Base-by-base conservation (phyloP, 73 alveolate genomes). In the Paramecium sonneborni region DNA sequence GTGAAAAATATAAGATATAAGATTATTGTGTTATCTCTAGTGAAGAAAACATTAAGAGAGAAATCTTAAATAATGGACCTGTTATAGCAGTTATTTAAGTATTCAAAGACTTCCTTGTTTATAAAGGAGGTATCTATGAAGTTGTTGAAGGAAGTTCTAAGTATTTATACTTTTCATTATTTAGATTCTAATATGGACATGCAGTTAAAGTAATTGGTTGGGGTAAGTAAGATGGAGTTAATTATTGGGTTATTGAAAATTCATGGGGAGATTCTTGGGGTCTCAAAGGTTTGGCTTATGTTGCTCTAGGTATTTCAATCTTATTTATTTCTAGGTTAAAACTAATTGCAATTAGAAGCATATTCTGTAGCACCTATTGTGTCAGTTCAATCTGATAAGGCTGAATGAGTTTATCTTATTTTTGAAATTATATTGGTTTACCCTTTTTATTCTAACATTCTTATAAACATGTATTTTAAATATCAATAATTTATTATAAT, bases 241-340 rank as follows among this genome's bases (percentile, higher is more conserved):
- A 96, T 48, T 93, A 86, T 87, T 97, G 99, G 99, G 94, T 97
- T 57, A 90, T 97, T 69, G 99, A 97, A 88, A 97, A 97, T 92
- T 68, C 97, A 28, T 97, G 99, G 99, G 99, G 99, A 56, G 95
- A 92, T 69, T 97, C 95, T 70, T 97, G 99, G 99, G 99, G 99
- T 48, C 95, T 93, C 57, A 92, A 97, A 69, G 99, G 99, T 32
- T 94, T 92, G 88, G 99, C 97, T 15, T 92, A 92, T 46, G 89
- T 97, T 37, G 69, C 93, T 39, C 95, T 93, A 21, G 94, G 96
- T 28, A 96, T 34, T 72, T 86, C 43, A 86, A 74, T 9, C 5
- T 18, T 79, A 79, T 43, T 23, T 58, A 58, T 85, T 85, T 41
- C 68, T 87, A 57, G 90, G 74, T 37, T 79, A 43, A 76, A 24